phyloP scores from a whole-genome alignment of 2,329 filamentous ascomycete genomes.

The Thielaviopsis cerberus region DNA sequence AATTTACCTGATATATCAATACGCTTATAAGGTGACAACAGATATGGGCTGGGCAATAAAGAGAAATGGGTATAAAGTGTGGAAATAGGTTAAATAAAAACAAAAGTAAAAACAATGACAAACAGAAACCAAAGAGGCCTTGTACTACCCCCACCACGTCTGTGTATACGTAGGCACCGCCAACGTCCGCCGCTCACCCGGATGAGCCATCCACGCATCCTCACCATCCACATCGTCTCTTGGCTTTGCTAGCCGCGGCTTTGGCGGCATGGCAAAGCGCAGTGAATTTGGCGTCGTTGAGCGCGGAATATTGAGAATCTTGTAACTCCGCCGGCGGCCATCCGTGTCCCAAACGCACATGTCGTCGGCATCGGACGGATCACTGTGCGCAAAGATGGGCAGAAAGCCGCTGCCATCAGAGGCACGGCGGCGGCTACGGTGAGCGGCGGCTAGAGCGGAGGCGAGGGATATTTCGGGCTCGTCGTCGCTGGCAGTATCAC shows the following conservation, averaged over 20 bases:
- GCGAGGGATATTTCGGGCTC: not conserved
- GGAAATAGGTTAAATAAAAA: not conserved
- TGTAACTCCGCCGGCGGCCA: conserved; percentile 9
- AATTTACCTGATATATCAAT: not conserved
- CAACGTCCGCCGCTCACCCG: conserved; percentile 4
- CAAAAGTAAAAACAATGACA: not conserved
- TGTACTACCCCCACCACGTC: not conserved
- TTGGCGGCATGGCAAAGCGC: conserved; percentile 8
- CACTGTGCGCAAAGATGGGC: conserved; percentile 9
- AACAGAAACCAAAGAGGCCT: not conserved
- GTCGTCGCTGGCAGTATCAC: not conserved
- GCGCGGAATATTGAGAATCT: conserved; percentile 7
- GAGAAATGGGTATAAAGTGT: not conserved
- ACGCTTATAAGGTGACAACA: too few relatives aligned
- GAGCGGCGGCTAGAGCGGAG: not conserved
- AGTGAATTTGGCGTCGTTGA: conserved; percentile 9
- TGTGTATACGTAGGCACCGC: conserved; percentile 1
- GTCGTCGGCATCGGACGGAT: conserved; percentile 2
- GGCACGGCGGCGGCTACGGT: conserved; percentile 1
- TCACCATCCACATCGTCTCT: conserved; percentile 1
- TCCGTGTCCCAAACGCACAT: not conserved
- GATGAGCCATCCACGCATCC: conserved; percentile 8
- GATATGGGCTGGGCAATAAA: too few relatives aligned
- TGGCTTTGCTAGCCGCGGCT: conserved; percentile 1
- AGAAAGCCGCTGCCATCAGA: conserved; percentile 4